Conservation (phyloP, 2,329 filamentous ascomycete species). For the Dactylellina sp. region DNA sequence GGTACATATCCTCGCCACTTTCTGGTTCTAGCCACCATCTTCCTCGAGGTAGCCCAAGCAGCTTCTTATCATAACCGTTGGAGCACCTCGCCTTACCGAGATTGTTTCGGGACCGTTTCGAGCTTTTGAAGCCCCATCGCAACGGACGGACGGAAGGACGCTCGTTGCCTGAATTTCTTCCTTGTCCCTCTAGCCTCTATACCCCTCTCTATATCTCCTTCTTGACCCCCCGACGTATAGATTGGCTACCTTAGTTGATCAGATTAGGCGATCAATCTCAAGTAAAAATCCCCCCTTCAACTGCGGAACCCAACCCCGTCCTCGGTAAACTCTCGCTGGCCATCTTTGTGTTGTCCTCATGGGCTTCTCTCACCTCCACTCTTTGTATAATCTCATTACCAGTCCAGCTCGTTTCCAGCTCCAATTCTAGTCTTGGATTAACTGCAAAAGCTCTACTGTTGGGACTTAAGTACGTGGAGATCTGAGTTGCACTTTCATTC, state of each 20-base stretch:
- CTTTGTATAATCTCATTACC: conserved; percentile 1
- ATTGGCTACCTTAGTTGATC: neutral
- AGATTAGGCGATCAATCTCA: neutral
- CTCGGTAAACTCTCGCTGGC: neutral
- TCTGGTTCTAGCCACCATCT: too few species aligned
- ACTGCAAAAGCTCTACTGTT: neutral
- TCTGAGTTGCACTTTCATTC: too few species aligned
- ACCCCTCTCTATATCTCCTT: neutral
- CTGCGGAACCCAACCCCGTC: neutral
- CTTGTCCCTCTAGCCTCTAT: too few species aligned
- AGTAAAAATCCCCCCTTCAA: neutral
- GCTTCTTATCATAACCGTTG: too few species aligned
- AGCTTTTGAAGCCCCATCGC: neutral
- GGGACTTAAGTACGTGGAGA: too few species aligned
- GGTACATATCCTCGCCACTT: too few species aligned
- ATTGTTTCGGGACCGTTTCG: too few species aligned
- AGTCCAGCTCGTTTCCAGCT: neutral
- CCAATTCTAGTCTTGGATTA: neutral
- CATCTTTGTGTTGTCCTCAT: neutral
- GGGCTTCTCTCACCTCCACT: neutral
- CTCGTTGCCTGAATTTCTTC: neutral
- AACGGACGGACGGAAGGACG: neutral
- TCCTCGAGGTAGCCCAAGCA: too few species aligned
- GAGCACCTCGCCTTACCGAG: too few species aligned
- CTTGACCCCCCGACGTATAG: neutral